Base-by-base conservation (phyloP, 2,329 filamentous ascomycete genomes). In the Trichoderma sp. region DNA sequence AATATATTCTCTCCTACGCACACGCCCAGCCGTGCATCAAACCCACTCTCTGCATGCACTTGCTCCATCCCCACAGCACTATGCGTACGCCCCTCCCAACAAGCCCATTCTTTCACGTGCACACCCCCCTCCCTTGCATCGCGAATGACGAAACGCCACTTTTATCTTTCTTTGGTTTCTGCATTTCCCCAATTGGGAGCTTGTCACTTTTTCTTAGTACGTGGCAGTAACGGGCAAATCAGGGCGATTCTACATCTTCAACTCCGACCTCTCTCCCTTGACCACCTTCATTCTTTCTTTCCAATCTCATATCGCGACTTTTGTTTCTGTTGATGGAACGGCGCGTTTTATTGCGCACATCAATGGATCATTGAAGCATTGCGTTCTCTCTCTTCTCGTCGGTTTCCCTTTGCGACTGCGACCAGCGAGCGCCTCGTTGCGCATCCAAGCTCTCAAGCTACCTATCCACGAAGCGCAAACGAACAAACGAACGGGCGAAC, bases 131-230 rank as follows among this genome's bases (percentile, higher is more conserved):
- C 56, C 58, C 57, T 21, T n/a, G 56, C n/a, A 44, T 15, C 7
- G 10, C 19, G 28, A 39, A 58, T 58, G 62, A 64, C 61, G 61
- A 64, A 64, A 64, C 61, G 54, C 45, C 62, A 44, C 26, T 61
- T 61, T 61, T 30, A n/a, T n/a, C 7, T 7, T 5, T 30, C 28
- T 28, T n/a, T 34, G 30, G 57, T 61, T 52, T 30, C 58, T 24
- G 52, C 39, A 51, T 52, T 39, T 39, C 34, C 34, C 34, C 34
- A 39, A 39, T 39, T 14, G 10, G 12, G 34, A 34, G 26, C 58
- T 45, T 39, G 55, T 34, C 24, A 39, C 62, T 41, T 45, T n/a
- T 43, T 48, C 30, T n/a, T 28, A 47, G 44, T 48, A 64, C 62
- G 62, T 64, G 62, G 62, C 62, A 64, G 54, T 47, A 59, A 51